A percentile compares a stretch with the other conserved stretches of the same genome.
phyloP scores from a whole-genome alignment of 352 stramenopile genomes.

The Phytophthora hibernalis region DNA sequence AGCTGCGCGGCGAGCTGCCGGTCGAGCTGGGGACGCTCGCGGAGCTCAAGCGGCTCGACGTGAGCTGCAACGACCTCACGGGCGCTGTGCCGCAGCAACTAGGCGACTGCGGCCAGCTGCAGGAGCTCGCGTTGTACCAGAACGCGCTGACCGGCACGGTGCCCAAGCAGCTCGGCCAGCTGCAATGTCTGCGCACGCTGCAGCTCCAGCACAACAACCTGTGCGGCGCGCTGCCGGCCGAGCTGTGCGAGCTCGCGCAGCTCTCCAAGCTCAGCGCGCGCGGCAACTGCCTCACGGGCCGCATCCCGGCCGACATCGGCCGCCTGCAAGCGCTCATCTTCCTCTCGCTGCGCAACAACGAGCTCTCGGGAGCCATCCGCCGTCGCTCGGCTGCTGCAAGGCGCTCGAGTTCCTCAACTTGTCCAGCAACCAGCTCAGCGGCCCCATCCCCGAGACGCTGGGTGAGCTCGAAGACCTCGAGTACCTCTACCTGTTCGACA shows the following conservation, averaged over 20 bases:
- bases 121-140: conserved; percentile 83
- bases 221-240: conserved; percentile 54
- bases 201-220: conserved; percentile 89
- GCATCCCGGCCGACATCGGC: conserved; percentile 70
- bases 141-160: conserved; percentile 77
- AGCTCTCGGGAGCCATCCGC: conserved; percentile 68
- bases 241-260: conserved; percentile 62
- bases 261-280: conserved; percentile 78
- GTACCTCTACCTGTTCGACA: conserved; percentile 91
- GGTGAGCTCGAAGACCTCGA: conserved; percentile 80
- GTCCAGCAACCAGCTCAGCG: conserved; percentile 82
- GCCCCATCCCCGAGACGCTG: conserved; percentile 70
- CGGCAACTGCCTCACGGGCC: conserved; percentile 78
- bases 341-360: conserved; percentile 87
- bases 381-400: conserved; percentile 75
- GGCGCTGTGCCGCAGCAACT: conserved; percentile 54
- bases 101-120: conserved; percentile 62
- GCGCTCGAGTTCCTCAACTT: conserved; percentile 88
- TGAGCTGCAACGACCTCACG: conserved; percentile 86
- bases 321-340: conserved; percentile 76
- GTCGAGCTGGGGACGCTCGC: conserved; percentile 57
- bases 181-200: conserved; percentile 71
- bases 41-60: conserved; percentile 63
- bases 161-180: conserved; percentile 55
- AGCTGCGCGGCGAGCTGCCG: conserved; percentile 72